A percentile compares a stretch with the other conserved stretches of the same genome.
These are phyloP conservation scores for Cladochytrium replicatum DNA, from an alignment of 192 early-diverging fungal genomes.

Conservation along the genomic window DNA sequence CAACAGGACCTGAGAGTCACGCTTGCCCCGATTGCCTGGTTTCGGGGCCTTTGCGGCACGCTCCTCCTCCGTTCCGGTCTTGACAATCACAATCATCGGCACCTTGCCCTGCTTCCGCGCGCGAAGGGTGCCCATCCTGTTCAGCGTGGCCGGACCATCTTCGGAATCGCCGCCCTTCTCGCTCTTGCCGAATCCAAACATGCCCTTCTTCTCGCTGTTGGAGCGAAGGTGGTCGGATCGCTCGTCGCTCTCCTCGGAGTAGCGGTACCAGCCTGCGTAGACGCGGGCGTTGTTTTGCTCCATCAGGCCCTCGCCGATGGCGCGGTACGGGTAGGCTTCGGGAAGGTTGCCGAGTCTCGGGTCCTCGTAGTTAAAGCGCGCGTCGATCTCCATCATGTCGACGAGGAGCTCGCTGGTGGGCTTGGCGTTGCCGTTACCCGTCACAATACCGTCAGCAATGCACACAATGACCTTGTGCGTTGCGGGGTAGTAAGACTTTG, in stretches of 20 bases:
- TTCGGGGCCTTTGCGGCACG: conserved; percentile 18
- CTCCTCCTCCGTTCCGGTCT: conserved; percentile 37
- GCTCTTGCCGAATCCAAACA: conserved; percentile 7
- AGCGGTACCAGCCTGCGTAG: conserved; percentile 80
- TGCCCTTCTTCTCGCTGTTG: conserved; percentile 1
- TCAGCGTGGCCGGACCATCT: conserved; percentile 3
- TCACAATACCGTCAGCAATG: conserved; percentile 83
- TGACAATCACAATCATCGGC: conserved; percentile 40
- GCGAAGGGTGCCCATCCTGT: conserved; percentile 13
- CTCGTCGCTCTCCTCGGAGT: conserved; percentile 3
- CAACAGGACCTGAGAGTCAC: conserved; percentile 91
- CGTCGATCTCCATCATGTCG: conserved; percentile 59
- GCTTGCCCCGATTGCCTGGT: conserved; percentile 73
- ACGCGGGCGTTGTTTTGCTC: conserved; percentile 90
- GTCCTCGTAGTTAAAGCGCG: conserved; percentile 32
- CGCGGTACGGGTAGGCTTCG: conserved; percentile 63
- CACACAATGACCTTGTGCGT: conserved; percentile 78
- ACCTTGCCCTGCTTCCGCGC: conserved; percentile 28
- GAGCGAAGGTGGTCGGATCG: too few relatives aligned
- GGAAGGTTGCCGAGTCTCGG: conserved; percentile 37
- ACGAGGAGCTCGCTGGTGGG: conserved; percentile 78
- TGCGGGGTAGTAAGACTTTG: conserved; percentile 71
- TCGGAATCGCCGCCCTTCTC: background rate
- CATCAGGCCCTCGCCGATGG: conserved; percentile 86
- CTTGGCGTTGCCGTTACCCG: conserved; percentile 69